Evolutionary conservation across 108 stramenopile genomes (phyloP), one percentile per base, ranked within the genome.

Genomic region (Bacterosira constricta): DNA sequence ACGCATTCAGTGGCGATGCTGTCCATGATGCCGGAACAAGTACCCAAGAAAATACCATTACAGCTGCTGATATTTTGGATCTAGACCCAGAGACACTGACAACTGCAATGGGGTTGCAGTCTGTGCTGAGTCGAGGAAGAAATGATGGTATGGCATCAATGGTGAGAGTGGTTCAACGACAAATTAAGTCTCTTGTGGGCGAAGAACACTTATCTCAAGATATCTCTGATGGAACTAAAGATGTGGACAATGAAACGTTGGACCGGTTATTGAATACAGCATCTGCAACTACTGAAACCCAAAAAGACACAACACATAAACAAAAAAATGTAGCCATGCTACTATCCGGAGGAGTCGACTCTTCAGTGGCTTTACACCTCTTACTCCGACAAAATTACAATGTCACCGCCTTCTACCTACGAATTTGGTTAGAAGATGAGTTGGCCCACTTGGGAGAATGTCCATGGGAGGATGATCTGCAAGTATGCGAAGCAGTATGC

Each of bases 391-490:
- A 96, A 63, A 93, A 93, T 25, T 94, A 97, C 82, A 64, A 90
- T 36, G 92, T 96, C 34, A 96, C 92, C 17, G 93, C 96, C 32
- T 98, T 96, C 62, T 98, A 98, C 79, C 88, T 98, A 1, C 95
- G 96, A 66, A 98, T 98, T 66, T 98, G 98, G 98, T 87, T 98
- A 21, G 95, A 98, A 68, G 98, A 98, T 66, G 98, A 98, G 68
- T 78, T 97, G 31, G 86, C 96, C 10, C 96, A 97, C 82, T 80
- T 97, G 35, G 92, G 94, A 11, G 81, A 91, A 65, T 98, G 98
- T 67, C 98, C 98, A 8, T 98, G 96, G 96, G 96, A 97, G 78
- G 94, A 97, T 26, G 96, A 97, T 64, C 65, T 83, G 42, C 25
- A 64, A 6, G 71, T 85, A 4, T 94, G 95, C 59, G 79, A 77